Conservation (phyloP, 805 yeast genomes). For the Lachancea sp. region DNA sequence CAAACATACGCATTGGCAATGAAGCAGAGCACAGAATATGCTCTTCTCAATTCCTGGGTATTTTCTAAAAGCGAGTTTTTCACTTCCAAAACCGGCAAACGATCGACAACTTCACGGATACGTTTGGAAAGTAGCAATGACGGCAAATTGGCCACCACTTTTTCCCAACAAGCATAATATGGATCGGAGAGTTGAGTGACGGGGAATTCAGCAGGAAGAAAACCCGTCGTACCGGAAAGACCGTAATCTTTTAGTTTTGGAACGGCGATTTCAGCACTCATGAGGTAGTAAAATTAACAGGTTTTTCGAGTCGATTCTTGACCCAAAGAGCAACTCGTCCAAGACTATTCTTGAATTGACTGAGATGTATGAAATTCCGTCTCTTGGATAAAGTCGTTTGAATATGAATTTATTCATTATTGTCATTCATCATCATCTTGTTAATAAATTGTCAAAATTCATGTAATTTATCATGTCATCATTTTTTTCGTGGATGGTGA, state of each 20-base stretch:
- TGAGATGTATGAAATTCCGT: too few species aligned
- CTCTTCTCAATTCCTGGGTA: constrained; percentile 61
- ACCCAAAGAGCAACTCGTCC: too few species aligned
- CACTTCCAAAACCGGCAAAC: constrained; percentile 50
- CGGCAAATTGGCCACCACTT: constrained; percentile 57
- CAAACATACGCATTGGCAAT: constrained; percentile 86
- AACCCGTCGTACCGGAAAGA: constrained; percentile 66
- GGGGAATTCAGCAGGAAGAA: constrained; percentile 68
- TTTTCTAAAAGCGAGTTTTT: constrained; percentile 34
- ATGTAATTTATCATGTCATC: background rate
- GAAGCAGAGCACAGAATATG: constrained; percentile 73
- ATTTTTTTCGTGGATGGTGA: too few species aligned
- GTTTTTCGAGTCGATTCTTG: background rate
- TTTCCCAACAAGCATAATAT: constrained; percentile 77
- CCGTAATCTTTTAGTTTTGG: constrained; percentile 60
- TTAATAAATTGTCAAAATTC: background rate
- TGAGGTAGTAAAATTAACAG: background rate
- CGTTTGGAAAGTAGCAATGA: constrained; percentile 61
- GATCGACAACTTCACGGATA: constrained; percentile 58
- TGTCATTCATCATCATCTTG: too few species aligned
- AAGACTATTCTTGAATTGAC: too few species aligned
- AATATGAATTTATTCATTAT: background rate
- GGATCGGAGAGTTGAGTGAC: constrained; percentile 49
- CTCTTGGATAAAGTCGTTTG: too few species aligned
- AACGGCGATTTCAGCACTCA: constrained; percentile 25